A percentile compares a stretch with the other conserved stretches of the same genome.
Conservation (phyloP, 352 stramenopile species). For the Sclerospora graminicola region DNA sequence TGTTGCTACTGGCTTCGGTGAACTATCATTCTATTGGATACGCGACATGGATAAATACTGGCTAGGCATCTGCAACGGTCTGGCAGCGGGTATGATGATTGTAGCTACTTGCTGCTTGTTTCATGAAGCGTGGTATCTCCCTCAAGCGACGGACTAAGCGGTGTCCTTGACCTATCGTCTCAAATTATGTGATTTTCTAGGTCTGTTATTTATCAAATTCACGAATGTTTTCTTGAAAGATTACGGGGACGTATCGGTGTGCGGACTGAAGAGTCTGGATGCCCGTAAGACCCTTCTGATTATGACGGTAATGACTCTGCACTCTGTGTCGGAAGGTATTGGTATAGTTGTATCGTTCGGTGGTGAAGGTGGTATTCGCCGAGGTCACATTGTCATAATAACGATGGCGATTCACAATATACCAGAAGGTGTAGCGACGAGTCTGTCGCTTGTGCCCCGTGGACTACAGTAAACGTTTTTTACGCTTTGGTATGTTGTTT, state of each 20-base stretch:
- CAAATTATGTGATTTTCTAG: conserved; percentile 81
- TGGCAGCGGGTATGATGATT: conserved; percentile 98
- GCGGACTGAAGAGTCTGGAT: conserved; percentile 66
- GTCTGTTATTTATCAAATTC: conserved; percentile 94
- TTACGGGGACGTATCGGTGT: conserved; percentile 92
- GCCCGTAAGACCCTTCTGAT: conserved; percentile 92
- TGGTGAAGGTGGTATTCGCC: conserved; percentile 85
- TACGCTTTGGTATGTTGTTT: conserved; percentile 86
- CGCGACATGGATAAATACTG: conserved; percentile 90
- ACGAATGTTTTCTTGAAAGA: conserved; percentile 92
- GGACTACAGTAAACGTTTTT: conserved; percentile 85
- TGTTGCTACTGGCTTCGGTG: conserved; percentile 91
- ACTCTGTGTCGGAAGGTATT: conserved; percentile 96
- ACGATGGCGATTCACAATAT: conserved; percentile 98
- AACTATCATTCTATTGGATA: conserved; percentile 92
- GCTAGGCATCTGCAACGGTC: conserved; percentile 90
- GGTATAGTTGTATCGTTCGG: conserved; percentile 97
- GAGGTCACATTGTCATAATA: conserved; percentile 95
- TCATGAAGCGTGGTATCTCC: conserved; percentile 86
- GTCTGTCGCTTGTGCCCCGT: conserved; percentile 90
- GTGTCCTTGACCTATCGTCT: conserved; percentile 75
- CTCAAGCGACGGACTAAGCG: conserved; percentile 56
- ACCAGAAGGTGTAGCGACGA: conserved; percentile 93
- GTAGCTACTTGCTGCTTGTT: conserved; percentile 92
- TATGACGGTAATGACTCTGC: conserved; percentile 98